Conservation (phyloP, 208 protist species). For the Wallacemonas sp. region DNA sequence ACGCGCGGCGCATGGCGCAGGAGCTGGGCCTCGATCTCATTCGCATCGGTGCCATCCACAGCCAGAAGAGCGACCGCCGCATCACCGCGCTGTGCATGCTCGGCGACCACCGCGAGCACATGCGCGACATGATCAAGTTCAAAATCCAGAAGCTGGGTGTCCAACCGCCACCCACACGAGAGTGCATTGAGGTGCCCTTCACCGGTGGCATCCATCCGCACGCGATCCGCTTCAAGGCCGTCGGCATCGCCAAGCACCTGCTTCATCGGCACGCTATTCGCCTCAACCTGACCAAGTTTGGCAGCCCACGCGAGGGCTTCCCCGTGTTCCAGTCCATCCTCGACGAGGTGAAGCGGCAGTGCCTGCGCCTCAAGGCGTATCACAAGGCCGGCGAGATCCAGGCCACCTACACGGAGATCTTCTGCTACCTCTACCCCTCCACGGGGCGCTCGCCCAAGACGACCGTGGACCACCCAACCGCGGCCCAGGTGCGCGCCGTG, state of each 20-base stretch:
- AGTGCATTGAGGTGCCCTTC: slow-evolving; percentile 83
- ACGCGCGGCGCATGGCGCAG: slow-evolving; percentile 74
- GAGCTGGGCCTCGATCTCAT: slow-evolving; percentile 83
- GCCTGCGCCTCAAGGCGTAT: slow-evolving; percentile 68
- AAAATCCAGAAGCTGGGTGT: slow-evolving; percentile 87
- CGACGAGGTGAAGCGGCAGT: slow-evolving; percentile 70
- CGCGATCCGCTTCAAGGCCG: slow-evolving; percentile 84
- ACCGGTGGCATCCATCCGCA: slow-evolving; percentile 85
- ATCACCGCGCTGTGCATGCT: slow-evolving; percentile 78
- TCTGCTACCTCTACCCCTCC: slow-evolving; percentile 85
- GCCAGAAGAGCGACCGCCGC: slow-evolving; percentile 68
- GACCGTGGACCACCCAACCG: slow-evolving; percentile 68
- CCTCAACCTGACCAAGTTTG: slow-evolving; percentile 86
- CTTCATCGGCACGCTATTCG: slow-evolving; percentile 73
- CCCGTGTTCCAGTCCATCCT: slow-evolving; percentile 79
- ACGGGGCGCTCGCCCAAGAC: slow-evolving; percentile 81
- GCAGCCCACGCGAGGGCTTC: slow-evolving; percentile 81
- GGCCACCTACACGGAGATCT: slow-evolving; percentile 81
- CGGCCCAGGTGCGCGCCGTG: slow-evolving; percentile 48
- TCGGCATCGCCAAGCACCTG: slow-evolving; percentile 79
- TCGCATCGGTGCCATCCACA: slow-evolving; percentile 69
- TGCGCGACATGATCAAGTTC: slow-evolving; percentile 82
- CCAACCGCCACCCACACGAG: slow-evolving; percentile 64
- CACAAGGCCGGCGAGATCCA: slow-evolving; percentile 74
- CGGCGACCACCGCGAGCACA: slow-evolving; percentile 80